These are phyloP conservation scores for Poteriospumella lacustris DNA, from an alignment of 108 stramenopile species.

Conservation along the genomic window DNA sequence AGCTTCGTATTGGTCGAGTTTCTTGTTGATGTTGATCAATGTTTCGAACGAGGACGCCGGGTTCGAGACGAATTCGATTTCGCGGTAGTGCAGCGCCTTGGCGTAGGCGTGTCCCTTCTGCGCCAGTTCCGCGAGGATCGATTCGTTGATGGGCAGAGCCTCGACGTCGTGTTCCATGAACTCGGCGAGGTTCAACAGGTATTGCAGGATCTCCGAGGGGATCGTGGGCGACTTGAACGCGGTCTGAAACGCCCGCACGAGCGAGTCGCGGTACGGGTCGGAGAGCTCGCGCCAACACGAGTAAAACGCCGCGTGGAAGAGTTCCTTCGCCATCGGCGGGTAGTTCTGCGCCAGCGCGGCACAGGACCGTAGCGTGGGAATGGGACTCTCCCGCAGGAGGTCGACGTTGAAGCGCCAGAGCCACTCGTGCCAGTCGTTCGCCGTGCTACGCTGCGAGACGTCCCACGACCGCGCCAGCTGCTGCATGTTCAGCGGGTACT, in stretches of 20 bases:
- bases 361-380: constrained; percentile 81
- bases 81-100: constrained; percentile 89
- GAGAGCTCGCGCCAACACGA: constrained; percentile 85
- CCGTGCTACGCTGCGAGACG: constrained; percentile 72
- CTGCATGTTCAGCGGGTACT: constrained; percentile 56
- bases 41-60: constrained; percentile 72
- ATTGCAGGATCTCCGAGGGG: constrained; percentile 84
- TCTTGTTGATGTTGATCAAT: constrained; percentile 91
- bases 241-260: constrained; percentile 73
- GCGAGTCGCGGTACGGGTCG: constrained; percentile 60
- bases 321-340: constrained; percentile 82
- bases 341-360: constrained; percentile 78
- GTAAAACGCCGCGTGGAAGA: constrained; percentile 93
- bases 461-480: constrained; percentile 83
- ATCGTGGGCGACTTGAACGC: constrained; percentile 67
- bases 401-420: constrained; percentile 81
- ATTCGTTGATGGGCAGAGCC: constrained; percentile 87
- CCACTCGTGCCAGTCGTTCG: constrained; percentile 97
- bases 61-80: constrained; percentile 69
- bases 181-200: constrained; percentile 89
- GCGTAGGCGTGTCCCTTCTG: constrained; percentile 92
- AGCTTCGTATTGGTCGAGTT: constrained; percentile 89
- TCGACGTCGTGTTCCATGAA: constrained; percentile 92
- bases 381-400: constrained; percentile 85
- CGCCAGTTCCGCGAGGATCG: constrained; percentile 77